Conservation (phyloP, 176 grass and related monocot species). For the Avena eriantha region DNA sequence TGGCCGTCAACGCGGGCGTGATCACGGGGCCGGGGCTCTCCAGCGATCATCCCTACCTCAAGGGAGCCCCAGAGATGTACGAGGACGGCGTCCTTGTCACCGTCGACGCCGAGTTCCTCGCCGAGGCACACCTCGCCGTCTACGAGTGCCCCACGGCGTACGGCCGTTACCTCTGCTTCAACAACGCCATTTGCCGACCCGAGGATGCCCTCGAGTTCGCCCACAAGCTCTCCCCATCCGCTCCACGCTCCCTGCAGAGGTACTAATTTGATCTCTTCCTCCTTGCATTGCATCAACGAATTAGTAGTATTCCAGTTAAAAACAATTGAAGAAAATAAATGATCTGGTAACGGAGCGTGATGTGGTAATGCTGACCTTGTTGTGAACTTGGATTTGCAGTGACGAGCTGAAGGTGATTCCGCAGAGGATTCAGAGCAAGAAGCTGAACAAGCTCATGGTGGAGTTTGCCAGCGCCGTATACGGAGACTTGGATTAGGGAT, state of each 20-base stretch:
- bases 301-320: neutral
- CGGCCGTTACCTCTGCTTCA: constrained; percentile 93
- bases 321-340: neutral
- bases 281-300: neutral
- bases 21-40: constrained; percentile 48
- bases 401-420: constrained; percentile 73
- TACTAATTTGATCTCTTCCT: neutral
- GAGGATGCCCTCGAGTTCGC: constrained; percentile 76
- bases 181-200: constrained; percentile 66
- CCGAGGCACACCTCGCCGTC: constrained; percentile 77
- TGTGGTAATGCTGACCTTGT: neutral
- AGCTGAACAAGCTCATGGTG: constrained; percentile 84
- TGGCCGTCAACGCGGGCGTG: constrained; percentile 83
- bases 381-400: constrained; percentile 39
- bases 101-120: constrained; percentile 74
- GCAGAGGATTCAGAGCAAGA: constrained; percentile 82
- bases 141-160: constrained; percentile 76
- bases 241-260: constrained; percentile 47
- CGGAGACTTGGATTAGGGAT: constrained; percentile 59
- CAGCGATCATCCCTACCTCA: constrained; percentile 63
- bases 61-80: constrained; percentile 88
- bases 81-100: constrained; percentile 80
- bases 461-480: constrained; percentile 66
- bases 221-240: constrained; percentile 55
- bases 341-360: neutral